phyloP scores from a whole-genome alignment of 805 yeast species.

The Nakazawaea anatomiae region DNA sequence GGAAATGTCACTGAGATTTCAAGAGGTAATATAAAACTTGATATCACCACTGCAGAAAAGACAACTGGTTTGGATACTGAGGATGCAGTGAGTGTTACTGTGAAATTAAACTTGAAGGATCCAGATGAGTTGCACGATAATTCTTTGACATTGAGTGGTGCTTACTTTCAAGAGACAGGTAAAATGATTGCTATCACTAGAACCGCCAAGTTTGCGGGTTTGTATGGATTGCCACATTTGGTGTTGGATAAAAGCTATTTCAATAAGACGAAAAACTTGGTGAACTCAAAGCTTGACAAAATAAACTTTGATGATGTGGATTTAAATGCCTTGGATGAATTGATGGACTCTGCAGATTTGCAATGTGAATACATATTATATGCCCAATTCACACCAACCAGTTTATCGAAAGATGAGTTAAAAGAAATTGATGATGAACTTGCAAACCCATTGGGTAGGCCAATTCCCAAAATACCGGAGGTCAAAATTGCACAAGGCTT shows the following conservation, averaged over 20 bases:
- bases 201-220: conserved; percentile 60
- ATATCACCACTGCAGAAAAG: conserved; percentile 2
- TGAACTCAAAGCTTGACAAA: conserved; percentile 37
- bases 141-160: conserved; percentile 46
- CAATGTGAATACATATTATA: conserved; percentile 70
- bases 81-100: conserved; percentile 23
- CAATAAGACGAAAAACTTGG: conserved; percentile 37
- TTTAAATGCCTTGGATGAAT: conserved; percentile 28
- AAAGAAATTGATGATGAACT: conserved; percentile 67
- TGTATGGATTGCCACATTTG: conserved; percentile 57
- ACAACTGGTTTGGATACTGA: conserved; percentile 19
- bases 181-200: conserved; percentile 50
- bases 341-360: conserved; percentile 25
- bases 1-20: conserved; percentile 18
- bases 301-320: conserved; percentile 35
- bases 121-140: conserved; percentile 43
- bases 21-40: conserved; percentile 16
- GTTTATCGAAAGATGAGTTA: conserved; percentile 45
- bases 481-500: conserved; percentile 50
- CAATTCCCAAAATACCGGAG: conserved; percentile 54
- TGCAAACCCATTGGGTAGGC: conserved; percentile 70
- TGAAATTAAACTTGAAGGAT: conserved; percentile 27
- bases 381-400: conserved; percentile 63
- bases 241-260: conserved; percentile 35
- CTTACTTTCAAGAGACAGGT: conserved; percentile 64